Evolutionary conservation across 345 rosid genomes (phyloP), one percentile per base, ranked within the genome.

Genomic region (Gossypium ekmanianum): DNA sequence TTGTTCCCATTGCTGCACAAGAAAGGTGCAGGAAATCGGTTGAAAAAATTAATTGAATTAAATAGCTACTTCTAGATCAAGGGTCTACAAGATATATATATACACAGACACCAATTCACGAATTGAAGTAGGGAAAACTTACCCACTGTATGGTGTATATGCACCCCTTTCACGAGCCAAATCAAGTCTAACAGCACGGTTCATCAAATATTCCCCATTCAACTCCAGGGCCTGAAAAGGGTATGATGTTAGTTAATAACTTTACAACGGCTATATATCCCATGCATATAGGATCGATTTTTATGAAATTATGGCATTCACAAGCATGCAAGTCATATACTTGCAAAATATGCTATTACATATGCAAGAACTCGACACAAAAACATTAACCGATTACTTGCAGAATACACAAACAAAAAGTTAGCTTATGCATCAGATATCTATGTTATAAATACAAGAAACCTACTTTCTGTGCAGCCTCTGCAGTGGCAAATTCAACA

Each of bases 91-190:
- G 4, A 22, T 17, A 26, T 2, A 68, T 26, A 27, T 10, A 26
- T 1, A 68, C 14, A 27, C 2, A 54, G 1, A 68, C n/a, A 3
- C 4, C 39, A 22, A 50, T 26, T 68, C 44, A 41, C 27, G 7
- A 3, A 24, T 8, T 50, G 3, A 26, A 4, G 54, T 3, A 3
- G 20, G 27, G 56, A 26, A 13, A 66, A 27, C 27, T 11, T 71
- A 92, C 98, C 96, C 81, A 84, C 91, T 88, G 72, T 75, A 81
- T 26, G 98, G 97, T n/a, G 94, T 88, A 69, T 79, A 84, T 11
- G 92, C 72, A 1, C 92, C 93, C 76, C 96, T 87, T 67, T 85
- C 94, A 0, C 78, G 78, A 9, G 99, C 99, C 26, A 90, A 0
- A 85, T 92, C 98, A 79, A 95, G 88, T 74, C 79, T 91, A 73